These are phyloP conservation scores for Paecilomyces dactylethromorphus DNA, from an alignment of 2,329 filamentous ascomycete genomes.

Conservation along the genomic window DNA sequence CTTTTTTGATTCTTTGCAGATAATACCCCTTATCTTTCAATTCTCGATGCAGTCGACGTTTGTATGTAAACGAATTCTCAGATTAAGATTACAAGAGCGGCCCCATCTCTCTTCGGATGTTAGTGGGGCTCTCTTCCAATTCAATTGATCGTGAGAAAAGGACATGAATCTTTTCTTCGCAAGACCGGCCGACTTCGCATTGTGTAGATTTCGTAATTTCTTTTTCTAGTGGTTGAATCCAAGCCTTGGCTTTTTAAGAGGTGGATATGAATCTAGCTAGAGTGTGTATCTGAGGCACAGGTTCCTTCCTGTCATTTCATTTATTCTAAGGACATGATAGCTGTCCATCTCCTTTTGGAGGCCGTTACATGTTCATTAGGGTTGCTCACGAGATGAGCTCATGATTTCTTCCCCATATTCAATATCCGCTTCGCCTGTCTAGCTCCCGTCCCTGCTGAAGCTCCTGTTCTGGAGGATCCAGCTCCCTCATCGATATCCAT, in stretches of 20 bases:
- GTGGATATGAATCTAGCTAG: neutral
- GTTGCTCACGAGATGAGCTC: slow-evolving; percentile 3
- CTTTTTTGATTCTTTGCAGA: neutral
- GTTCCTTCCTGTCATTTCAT: neutral
- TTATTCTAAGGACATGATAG: neutral
- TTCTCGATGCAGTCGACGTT: slow-evolving; percentile 16
- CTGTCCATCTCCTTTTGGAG: neutral
- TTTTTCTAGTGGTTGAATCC: neutral
- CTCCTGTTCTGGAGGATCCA: slow-evolving; percentile 14
- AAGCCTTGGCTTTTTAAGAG: neutral
- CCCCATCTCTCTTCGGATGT: neutral
- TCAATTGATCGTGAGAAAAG: neutral
- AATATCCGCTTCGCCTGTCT: slow-evolving; percentile 31
- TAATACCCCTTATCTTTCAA: slow-evolving; percentile 8
- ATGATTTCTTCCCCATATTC: slow-evolving; percentile 25
- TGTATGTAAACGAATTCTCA: slow-evolving; percentile 2
- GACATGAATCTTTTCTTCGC: neutral
- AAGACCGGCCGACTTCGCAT: neutral
- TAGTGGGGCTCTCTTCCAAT: neutral
- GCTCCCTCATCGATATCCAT: slow-evolving; percentile 36
- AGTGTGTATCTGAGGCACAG: neutral
- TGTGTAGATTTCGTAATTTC: neutral
- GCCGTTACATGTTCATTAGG: neutral
- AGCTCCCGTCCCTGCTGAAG: slow-evolving; percentile 7
- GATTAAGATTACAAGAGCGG: neutral